Base-by-base conservation (phyloP, 495 filamentous ascomycete genomes). In the Gamarada debralockiae region DNA sequence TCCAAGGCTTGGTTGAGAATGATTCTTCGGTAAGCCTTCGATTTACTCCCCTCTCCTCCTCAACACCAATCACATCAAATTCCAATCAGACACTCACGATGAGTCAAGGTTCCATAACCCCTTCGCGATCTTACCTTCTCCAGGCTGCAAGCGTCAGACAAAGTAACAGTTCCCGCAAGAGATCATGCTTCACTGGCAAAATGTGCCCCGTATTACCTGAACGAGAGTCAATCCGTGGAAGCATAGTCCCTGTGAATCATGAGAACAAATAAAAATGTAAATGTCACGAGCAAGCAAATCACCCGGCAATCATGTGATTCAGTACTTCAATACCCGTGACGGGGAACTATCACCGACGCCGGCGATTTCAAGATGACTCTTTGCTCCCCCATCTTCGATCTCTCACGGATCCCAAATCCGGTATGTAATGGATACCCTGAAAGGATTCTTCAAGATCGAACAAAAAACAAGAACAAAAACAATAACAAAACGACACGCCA, bases 91-190 rank as follows among this genome's bases (percentile, higher is more conserved):
- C 24, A 49, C 22, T 29, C 13, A n/a, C 17, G 10, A 48, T 56
- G 53, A 56, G 38, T 56, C 53, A 56, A 56, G 23, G 20, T 34
- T 29, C 20, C 48, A 50, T 51, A 37, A 47, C 47, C 48, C 39
- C 46, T 39, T 29, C 43, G 39, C 51, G 15, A 52, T 37, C 36
- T 54, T 43, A 48, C 53, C 36, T 36, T 21, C 37, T 33, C 45
- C 43, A 49, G 36, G 20, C 40, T 31, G 33, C 47, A 24, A 47
- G 38, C 31, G 53, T 56, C 53, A 40, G 47, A 56, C 47, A 50
- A 33, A 45, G 40, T 45, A 22, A 43, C 17, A 51, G 39, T 29
- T 44, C 41, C 50, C 40, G 29, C 29, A 34, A 39, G 46, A 23
- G 46, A 49, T 49, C 46, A 38, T 20, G 33, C 46, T 49, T 37